A percentile compares a stretch with the other conserved stretches of the same genome.
These are phyloP conservation scores for Tagetes erecta DNA, from an alignment of 129 eudicot genomes.

Conservation along the genomic window DNA sequence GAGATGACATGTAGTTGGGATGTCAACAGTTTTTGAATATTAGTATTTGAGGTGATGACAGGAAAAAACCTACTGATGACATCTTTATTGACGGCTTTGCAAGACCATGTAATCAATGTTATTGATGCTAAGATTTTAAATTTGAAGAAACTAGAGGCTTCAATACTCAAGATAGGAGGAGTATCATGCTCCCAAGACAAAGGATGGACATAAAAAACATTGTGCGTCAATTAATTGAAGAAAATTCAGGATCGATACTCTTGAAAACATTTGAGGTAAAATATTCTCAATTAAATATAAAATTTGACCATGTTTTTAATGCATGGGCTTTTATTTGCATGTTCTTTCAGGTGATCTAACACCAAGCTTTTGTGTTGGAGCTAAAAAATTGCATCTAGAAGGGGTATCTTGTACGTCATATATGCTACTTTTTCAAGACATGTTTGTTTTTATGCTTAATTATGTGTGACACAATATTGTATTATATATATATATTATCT, in stretches of 20 bases:
- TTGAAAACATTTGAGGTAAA: constrained; percentile 4
- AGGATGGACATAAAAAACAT: constrained; percentile 11
- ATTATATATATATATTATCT: no score
- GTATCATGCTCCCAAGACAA: constrained; percentile 23
- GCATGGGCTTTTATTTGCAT: background rate
- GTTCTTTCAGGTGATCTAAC: background rate
- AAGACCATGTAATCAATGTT: constrained; percentile 4
- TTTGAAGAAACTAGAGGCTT: background rate
- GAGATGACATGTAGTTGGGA: constrained; percentile 27
- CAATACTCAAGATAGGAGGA: constrained; percentile 14
- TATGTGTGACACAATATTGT: no score
- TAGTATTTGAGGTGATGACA: constrained; percentile 22
- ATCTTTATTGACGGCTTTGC: constrained; percentile 23
- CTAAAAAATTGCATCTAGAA: background rate
- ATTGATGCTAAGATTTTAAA: background rate
- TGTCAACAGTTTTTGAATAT: constrained; percentile 21
- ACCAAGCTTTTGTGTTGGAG: background rate
- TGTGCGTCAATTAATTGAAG: constrained; percentile 4
- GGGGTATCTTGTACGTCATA: no score
- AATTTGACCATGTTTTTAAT: no score
- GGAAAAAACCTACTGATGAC: constrained; percentile 11
- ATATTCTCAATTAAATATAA: background rate
- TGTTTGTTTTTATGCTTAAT: no score
- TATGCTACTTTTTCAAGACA: no score
- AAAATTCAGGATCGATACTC: no score